A percentile compares a stretch with the other conserved stretches of the same genome.
Evolutionary conservation across 768 basidiomycete species (phyloP).

Genomic region (Brasilioporus rufonigricans): DNA sequence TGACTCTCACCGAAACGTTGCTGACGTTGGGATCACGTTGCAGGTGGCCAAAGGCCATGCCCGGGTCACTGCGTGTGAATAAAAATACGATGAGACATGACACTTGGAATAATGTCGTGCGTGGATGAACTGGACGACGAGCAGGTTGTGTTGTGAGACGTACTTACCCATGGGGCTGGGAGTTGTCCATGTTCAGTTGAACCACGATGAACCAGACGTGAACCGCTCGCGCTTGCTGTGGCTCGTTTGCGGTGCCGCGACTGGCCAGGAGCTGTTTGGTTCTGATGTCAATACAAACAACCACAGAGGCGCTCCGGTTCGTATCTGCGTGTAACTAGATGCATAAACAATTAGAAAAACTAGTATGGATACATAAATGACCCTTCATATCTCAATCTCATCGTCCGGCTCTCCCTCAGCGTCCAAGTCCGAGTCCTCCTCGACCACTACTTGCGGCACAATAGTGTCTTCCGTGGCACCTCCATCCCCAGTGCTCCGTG

Average conservation of each 20-base stretch:
- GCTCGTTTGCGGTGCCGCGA: constrained; percentile 33
- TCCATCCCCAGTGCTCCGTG: background rate
- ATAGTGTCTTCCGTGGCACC: constrained; percentile 4
- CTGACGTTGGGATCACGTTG: constrained; percentile 54
- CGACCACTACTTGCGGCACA: constrained; percentile 6
- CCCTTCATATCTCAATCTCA: constrained; percentile 43
- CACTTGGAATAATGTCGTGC: background rate
- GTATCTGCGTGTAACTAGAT: constrained; percentile 13
- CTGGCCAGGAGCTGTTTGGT: constrained; percentile 13
- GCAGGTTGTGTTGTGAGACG: constrained; percentile 7
- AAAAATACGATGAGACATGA: constrained; percentile 16
- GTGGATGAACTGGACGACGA: background rate
- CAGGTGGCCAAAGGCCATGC: constrained; percentile 63
- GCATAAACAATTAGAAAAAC: constrained; percentile 24
- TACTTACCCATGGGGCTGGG: constrained; percentile 35
- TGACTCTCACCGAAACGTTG: constrained; percentile 55
- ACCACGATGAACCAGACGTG: constrained; percentile 37
- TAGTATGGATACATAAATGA: constrained; percentile 20
- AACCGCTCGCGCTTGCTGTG: constrained; percentile 34
- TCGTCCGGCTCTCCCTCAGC: constrained; percentile 45
- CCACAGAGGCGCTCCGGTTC: constrained; percentile 22
- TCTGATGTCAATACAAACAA: constrained; percentile 23
- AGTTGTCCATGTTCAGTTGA: constrained; percentile 34
- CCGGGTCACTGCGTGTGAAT: constrained; percentile 46
- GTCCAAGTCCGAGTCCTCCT: constrained; percentile 37